phyloP scores from a whole-genome alignment of 176 grass and related monocot species.

The Urochloa ruziziensis region DNA sequence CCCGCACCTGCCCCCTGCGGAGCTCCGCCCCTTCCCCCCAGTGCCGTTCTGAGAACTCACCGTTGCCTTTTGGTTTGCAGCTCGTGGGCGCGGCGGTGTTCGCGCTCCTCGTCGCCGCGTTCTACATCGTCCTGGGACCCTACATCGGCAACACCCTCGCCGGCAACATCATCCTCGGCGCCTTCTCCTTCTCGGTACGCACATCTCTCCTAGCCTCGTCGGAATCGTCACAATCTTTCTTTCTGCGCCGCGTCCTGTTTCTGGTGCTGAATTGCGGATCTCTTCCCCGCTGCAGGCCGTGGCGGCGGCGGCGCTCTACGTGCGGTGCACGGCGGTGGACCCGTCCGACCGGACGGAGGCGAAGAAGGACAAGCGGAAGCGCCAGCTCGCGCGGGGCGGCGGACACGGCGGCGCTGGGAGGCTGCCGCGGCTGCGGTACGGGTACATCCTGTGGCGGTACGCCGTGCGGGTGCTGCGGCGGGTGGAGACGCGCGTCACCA shows the following conservation, averaged over 20 bases:
- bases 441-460: slow-evolving; percentile 70
- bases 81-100: slow-evolving; percentile 66
- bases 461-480: slow-evolving; percentile 47
- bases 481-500: slow-evolving; percentile 59
- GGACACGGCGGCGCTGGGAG: not conserved
- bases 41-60: not conserved
- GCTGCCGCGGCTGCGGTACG: slow-evolving; percentile 77
- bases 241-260: too few species aligned
- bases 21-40: not conserved
- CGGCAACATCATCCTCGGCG: slow-evolving; percentile 50
- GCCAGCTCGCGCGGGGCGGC: slow-evolving; percentile 33
- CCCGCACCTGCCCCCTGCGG: too few species aligned
- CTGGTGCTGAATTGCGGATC: not conserved
- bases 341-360: slow-evolving; percentile 68
- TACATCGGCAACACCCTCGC: slow-evolving; percentile 58
- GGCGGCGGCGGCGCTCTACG: slow-evolving; percentile 56
- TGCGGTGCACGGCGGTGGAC: slow-evolving; percentile 76
- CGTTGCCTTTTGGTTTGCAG: slow-evolving; percentile 32
- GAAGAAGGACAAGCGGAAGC: slow-evolving; percentile 49
- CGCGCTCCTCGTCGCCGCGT: slow-evolving; percentile 57
- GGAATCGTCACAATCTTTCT: not conserved
- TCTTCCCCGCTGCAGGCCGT: slow-evolving; percentile 30
- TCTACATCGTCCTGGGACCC: slow-evolving; percentile 80
- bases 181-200: slow-evolving; percentile 75
- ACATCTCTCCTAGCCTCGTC: not conserved